Evolutionary conservation across 768 basidiomycete species (phyloP), one percentile per base, ranked within the genome.

Genomic region (Pisolithus marmoratus): DNA sequence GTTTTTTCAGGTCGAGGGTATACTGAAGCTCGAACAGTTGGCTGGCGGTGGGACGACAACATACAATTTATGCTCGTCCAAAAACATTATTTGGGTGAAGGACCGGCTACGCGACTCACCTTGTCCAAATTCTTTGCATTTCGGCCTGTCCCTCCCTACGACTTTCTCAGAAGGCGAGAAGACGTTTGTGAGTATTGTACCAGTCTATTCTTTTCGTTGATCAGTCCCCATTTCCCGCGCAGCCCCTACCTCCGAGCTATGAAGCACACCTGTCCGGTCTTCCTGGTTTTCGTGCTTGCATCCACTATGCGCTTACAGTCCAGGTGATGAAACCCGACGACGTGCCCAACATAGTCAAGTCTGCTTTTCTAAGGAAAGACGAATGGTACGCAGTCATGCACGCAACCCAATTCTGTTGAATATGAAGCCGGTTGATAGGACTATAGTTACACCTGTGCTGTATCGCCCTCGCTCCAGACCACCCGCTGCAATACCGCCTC

Each of bases 201-300:
- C 29, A 47, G 41, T 42, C 57, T 20, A 8, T 11, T n/a, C 34
- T 20, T 36, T 24, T 43, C 31, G 23, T 29, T 42, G 23, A 50
- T 5, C 36, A 23, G 8, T 47, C 46, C 53, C 22, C 59, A 36
- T 49, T 53, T 27, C 5, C 48, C 47, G 24, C 14, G 23, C 42
- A 89, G 87, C 73, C 80, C 41, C 71, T 90, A 22, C 87, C 87
- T 20, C 88, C 87, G 1, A 85, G 80, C 12, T 84, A 81, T 54
- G 73, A 81, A 51, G 80, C 84, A 15, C 84, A 83, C 55, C 70
- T 90, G 17, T 77, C 79, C 12, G 87, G 87, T 3, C 64, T 89
- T 7, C 87, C 87, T 9, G 88, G 87, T 1, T 88, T 90, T 60
- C 71, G 73, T 15, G 85, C 87, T 14, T 76, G 66, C 7, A 80